Evolutionary conservation across 495 filamentous ascomycete species (phyloP), one percentile per base, ranked within the genome.

Genomic region (Penicillium antarcticum): DNA sequence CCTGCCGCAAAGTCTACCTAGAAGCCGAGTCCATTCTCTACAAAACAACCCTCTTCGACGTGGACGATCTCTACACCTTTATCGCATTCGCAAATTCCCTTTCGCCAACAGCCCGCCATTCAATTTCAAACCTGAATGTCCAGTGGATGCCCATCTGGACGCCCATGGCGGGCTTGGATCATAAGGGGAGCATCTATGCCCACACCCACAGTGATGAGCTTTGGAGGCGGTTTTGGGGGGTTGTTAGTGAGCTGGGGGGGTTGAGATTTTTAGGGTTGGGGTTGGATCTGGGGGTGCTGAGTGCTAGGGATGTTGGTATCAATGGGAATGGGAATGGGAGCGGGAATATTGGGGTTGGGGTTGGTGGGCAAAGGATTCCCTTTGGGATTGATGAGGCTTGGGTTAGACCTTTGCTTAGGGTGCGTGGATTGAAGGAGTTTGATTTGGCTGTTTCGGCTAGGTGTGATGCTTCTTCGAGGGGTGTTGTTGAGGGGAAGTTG

Each of bases 61-160:
- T 70, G 2, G 72, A 75, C 45, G 72, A 75, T 54, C 58, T 75
- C 1, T 63, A 68, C 45, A 74, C 72, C 23, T 71, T 74, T 45
- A 60, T 74, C 40, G 69, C 72, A 1, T 75, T 75, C 51, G 54
- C 57, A 1, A 21, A 40, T 1, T 46, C 55, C 12, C 33, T 75
- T 7, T 52, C 53, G 10, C 48, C 61, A 0, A 16, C 19, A 0
- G 50, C 52, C 10, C 65, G 66, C 0, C 17, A 9, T 23, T 34
- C 47, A 14, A 68, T 75, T 14, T 45, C 51, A 4, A 32, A 48
- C 0, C 43, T 75, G 1, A 66, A 62, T 0, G 55, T 74, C 5
- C 71, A 75, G 35, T 75, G 67, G 67, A 68, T 56, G 38, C 69
- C 71, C 0, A 45, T 73, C 31, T 75, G 70, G 68, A 58, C 65